Conservation (phyloP, 345 rosid genomes). For the Combretum micranthum region DNA sequence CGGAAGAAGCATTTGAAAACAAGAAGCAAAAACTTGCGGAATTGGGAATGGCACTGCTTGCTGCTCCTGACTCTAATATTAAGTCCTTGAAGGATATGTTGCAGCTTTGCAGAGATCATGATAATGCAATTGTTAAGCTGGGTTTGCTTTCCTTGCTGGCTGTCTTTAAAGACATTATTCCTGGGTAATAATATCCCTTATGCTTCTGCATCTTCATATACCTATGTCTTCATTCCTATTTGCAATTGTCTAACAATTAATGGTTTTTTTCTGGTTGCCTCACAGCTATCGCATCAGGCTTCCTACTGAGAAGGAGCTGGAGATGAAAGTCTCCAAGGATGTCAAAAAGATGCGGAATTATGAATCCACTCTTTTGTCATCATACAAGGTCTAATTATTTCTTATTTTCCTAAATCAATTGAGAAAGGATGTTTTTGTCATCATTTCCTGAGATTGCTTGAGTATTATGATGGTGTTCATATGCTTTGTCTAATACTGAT, state of each 20-base stretch:
- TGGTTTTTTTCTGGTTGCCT: constrained; percentile 3
- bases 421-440: no score
- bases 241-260: neutral
- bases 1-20: constrained; percentile 61
- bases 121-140: constrained; percentile 61
- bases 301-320: constrained; percentile 93
- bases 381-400: constrained; percentile 61
- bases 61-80: constrained; percentile 75
- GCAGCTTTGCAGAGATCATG: constrained; percentile 47
- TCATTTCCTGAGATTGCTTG: no score
- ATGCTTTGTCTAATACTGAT: neutral
- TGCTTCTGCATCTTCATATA: neutral
- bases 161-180: constrained; percentile 86
- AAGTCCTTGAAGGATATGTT: constrained; percentile 72
- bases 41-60: constrained; percentile 63
- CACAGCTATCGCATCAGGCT: constrained; percentile 90
- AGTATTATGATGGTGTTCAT: no score
- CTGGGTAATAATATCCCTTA: constrained; percentile 46
- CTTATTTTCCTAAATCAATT: neutral
- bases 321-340: constrained; percentile 96
- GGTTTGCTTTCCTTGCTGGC: constrained; percentile 75
- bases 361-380: constrained; percentile 73
- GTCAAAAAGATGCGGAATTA: constrained; percentile 80
- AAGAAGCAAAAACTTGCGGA: constrained; percentile 75
- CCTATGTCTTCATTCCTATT: neutral